These are phyloP conservation scores for Geranomyces variabilis DNA, from an alignment of 192 early-diverging fungal genomes.

Conservation along the genomic window DNA sequence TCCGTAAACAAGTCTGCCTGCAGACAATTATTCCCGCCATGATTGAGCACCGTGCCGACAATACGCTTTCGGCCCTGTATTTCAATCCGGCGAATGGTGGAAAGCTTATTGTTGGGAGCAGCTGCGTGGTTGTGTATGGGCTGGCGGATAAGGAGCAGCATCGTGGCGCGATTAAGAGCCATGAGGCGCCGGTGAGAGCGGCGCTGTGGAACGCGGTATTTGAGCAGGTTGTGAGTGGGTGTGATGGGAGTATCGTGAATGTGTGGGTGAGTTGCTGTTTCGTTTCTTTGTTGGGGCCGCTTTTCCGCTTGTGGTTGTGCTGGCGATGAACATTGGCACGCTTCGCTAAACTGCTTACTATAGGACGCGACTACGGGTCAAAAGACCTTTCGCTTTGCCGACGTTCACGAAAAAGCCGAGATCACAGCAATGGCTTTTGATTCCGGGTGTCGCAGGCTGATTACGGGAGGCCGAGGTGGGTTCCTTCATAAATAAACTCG, in stretches of 20 bases:
- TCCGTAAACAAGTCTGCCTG: slow-evolving; percentile 55
- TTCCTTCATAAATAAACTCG: not conserved
- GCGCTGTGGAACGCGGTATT: slow-evolving; percentile 54
- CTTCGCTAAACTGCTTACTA: too few relatives aligned
- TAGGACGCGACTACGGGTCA: slow-evolving; percentile 50
- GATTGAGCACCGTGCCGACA: slow-evolving; percentile 40
- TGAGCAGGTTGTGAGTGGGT: slow-evolving; percentile 51
- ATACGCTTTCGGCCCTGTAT: slow-evolving; percentile 40
- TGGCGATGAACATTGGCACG: too few relatives aligned
- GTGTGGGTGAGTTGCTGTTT: slow-evolving; percentile 51
- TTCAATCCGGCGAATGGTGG: slow-evolving; percentile 38
- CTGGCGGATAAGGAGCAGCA: slow-evolving; percentile 37
- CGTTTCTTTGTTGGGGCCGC: too few relatives aligned
- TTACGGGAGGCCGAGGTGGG: slow-evolving; percentile 57
- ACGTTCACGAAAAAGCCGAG: slow-evolving; percentile 51
- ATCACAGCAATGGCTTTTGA: slow-evolving; percentile 61
- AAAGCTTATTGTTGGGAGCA: slow-evolving; percentile 40
- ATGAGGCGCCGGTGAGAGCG: slow-evolving; percentile 48
- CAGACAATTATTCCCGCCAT: slow-evolving; percentile 45
- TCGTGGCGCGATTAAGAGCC: slow-evolving; percentile 37
- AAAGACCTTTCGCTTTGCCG: slow-evolving; percentile 51
- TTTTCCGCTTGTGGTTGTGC: too few relatives aligned
- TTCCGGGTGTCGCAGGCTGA: slow-evolving; percentile 39
- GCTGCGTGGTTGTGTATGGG: slow-evolving; percentile 36
- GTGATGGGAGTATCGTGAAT: slow-evolving; percentile 53